These are phyloP conservation scores for Ogataea thermomethanolica DNA, from an alignment of 805 yeast species.

Conservation along the genomic window DNA sequence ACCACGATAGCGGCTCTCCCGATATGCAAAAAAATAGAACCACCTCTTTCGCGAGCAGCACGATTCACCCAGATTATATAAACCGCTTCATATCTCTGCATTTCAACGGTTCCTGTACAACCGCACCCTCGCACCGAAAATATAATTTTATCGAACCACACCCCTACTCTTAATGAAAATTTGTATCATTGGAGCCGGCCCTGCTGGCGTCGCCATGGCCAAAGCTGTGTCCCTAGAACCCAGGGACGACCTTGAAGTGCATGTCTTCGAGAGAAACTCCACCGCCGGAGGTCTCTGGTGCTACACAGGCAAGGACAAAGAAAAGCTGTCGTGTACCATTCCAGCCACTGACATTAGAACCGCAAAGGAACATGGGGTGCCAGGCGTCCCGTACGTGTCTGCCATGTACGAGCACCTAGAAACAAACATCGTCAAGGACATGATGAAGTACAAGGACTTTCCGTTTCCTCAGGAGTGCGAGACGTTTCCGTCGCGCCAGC, in stretches of 20 bases:
- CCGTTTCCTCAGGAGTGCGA: constrained; percentile 38
- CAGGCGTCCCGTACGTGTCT: constrained; percentile 23
- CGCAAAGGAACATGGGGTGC: constrained; percentile 14
- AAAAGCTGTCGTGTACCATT: constrained; percentile 22
- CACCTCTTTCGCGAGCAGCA: too few species aligned
- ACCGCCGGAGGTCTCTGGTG: constrained; percentile 35
- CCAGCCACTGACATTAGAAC: constrained; percentile 22
- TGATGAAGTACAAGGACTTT: constrained; percentile 32
- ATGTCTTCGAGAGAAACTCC: constrained; percentile 30
- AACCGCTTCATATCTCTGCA: background rate
- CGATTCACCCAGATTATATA: background rate
- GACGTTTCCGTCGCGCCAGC: constrained; percentile 55
- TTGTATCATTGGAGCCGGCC: constrained; percentile 37
- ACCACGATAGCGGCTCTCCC: too few species aligned
- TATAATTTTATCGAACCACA: constrained; percentile 4
- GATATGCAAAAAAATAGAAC: too few species aligned
- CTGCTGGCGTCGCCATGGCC: constrained; percentile 33
- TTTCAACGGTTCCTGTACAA: background rate
- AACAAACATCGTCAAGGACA: constrained; percentile 31
- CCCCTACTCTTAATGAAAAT: constrained; percentile 15
- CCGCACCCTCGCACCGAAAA: constrained; percentile 2
- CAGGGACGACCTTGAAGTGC: constrained; percentile 18
- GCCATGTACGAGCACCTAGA: constrained; percentile 36
- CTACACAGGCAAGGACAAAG: constrained; percentile 28
- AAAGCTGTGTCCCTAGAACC: constrained; percentile 34